A percentile compares a stretch with the other conserved stretches of the same genome.
Evolutionary conservation across 306 rosid species (phyloP).

Genomic region (Potentilla sterilis): DNA sequence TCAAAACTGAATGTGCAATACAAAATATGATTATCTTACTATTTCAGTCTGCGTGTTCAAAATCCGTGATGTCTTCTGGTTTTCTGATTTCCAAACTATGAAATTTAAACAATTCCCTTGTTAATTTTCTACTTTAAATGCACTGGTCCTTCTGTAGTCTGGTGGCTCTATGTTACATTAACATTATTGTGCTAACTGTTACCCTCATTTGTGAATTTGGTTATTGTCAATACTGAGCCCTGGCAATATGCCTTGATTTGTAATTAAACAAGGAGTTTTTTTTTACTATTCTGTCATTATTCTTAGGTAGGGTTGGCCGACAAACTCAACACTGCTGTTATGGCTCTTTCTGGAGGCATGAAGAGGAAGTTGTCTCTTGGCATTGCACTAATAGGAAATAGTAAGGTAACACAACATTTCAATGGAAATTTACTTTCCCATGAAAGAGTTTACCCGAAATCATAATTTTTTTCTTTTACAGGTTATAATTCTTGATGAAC

Average conservation of each 20-base stretch:
- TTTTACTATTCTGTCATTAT: conserved; percentile 28
- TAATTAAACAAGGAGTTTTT: conserved; percentile 5
- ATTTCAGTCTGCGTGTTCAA: background rate
- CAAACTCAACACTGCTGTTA: conserved; percentile 68
- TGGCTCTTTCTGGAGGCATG: conserved; percentile 96
- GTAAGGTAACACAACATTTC: conserved; percentile 61
- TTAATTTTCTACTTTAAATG: background rate
- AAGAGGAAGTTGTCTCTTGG: conserved; percentile 97
- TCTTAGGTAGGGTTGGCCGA: conserved; percentile 93
- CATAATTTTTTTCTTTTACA: conserved; percentile 34
- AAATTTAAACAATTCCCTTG: background rate
- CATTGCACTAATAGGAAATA: conserved; percentile 86
- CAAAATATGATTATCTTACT: conserved; percentile 1
- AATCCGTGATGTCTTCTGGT: background rate
- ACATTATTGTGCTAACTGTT: background rate
- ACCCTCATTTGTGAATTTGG: background rate
- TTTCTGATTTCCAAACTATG: background rate
- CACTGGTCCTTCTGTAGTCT: background rate
- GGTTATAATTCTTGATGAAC: conserved; percentile 96
- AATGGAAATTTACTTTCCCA: conserved; percentile 11
- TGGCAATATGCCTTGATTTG: background rate
- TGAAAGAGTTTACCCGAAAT: conserved; percentile 16
- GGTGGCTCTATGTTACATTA: background rate
- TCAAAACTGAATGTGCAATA: background rate
- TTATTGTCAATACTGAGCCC: background rate